Evolutionary conservation across 495 filamentous ascomycete genomes (phyloP).

Genomic region (Aspergillus panamensis): DNA sequence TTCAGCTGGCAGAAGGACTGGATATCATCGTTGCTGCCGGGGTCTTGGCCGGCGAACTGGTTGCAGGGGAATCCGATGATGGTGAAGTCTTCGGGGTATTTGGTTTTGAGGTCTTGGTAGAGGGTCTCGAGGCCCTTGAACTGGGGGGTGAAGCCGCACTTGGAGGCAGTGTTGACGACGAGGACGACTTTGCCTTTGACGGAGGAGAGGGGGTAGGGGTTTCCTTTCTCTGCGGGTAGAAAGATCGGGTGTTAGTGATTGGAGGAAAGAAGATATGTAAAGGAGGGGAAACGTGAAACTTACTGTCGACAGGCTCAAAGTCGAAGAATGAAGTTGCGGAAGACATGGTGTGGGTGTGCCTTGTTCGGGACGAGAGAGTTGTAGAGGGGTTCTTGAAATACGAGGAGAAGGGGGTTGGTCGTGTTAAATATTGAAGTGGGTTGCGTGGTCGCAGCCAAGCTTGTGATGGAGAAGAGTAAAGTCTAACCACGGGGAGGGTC

Average conservation of each 20-base stretch:
- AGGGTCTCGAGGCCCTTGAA: slow-evolving; percentile 87
- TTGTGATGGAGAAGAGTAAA: neutral
- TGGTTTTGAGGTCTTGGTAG: slow-evolving; percentile 70
- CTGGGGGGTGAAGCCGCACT: slow-evolving; percentile 99
- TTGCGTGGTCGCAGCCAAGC: neutral
- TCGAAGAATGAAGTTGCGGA: slow-evolving; percentile 89
- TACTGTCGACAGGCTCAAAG: slow-evolving; percentile 82
- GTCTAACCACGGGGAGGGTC: neutral
- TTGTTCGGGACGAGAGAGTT: slow-evolving; percentile 3
- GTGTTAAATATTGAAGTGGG: neutral
- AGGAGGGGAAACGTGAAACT: slow-evolving; percentile 30
- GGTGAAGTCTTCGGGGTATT: slow-evolving; percentile 69
- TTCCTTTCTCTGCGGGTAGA: slow-evolving; percentile 63
- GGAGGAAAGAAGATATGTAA: neutral
- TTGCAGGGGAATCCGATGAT: slow-evolving; percentile 98
- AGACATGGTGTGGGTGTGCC: slow-evolving; percentile 56
- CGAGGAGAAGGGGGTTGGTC: neutral
- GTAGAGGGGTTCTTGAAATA: neutral
- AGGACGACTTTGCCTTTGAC: slow-evolving; percentile 91
- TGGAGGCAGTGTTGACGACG: slow-evolving; percentile 96
- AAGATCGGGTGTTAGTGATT: slow-evolving; percentile 1
- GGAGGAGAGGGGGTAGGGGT: slow-evolving; percentile 60
- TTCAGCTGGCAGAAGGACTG: slow-evolving; percentile 89
- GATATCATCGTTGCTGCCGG: slow-evolving; percentile 84
- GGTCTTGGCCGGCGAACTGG: slow-evolving; percentile 91